phyloP scores from a whole-genome alignment of 108 stramenopile genomes.

The Skeletonema potamos region DNA sequence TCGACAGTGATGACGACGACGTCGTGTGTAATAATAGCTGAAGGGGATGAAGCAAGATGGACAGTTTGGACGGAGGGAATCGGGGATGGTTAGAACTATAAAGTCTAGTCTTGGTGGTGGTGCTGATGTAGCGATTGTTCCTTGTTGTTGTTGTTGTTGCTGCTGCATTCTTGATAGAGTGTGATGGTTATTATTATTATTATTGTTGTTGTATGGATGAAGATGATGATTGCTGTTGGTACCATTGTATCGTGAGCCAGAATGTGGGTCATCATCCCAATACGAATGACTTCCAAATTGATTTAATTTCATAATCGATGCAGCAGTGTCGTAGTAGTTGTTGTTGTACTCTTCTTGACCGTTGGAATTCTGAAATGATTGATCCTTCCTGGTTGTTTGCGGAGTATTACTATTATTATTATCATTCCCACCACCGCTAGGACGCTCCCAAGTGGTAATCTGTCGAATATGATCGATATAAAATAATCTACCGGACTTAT shows the following conservation, averaged over 20 bases:
- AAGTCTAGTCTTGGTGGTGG: constrained; percentile 64
- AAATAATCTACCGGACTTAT: constrained; percentile 76
- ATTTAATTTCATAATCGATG: constrained; percentile 7
- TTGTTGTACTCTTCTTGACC: no score
- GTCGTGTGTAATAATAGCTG: constrained; percentile 64
- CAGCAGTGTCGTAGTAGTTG: not conserved
- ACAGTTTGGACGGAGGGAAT: constrained; percentile 58
- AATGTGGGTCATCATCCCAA: constrained; percentile 14
- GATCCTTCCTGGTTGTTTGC: no score
- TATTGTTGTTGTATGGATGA: not conserved
- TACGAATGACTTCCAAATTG: constrained; percentile 16
- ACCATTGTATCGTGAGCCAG: not conserved
- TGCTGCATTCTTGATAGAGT: no score
- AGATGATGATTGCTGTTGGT: not conserved
- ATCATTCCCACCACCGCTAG: not conserved
- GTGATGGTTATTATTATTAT: constrained; percentile 18
- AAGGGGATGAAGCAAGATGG: constrained; percentile 47
- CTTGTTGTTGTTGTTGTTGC: constrained; percentile 25
- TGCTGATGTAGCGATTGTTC: no score
- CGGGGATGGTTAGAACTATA: constrained; percentile 64
- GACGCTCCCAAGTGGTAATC: constrained; percentile 53
- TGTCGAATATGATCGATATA: constrained; percentile 87
- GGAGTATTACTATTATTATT: not conserved
- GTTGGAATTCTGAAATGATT: not conserved
- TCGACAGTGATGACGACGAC: constrained; percentile 94